Percentiles rank a stretch among this genome's conserved stretches.
Evolutionary conservation across 1,284 basidiomycete species (phyloP).

Genomic region (Cutaneotrichosporon curvatum): DNA sequence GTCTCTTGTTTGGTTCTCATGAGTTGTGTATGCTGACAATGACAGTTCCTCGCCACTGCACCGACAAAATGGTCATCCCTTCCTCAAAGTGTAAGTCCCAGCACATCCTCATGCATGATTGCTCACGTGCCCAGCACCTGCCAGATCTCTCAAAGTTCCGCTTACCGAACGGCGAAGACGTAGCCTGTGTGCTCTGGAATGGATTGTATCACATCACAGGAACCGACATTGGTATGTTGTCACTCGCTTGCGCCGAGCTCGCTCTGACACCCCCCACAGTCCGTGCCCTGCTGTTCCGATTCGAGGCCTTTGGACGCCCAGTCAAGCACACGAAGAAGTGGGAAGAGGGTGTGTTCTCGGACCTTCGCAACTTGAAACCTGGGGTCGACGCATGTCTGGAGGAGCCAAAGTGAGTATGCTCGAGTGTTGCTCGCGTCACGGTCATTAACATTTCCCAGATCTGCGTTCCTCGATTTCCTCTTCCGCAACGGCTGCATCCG

Average conservation of each 20-base stretch:
- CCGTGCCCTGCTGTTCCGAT: slow-evolving; percentile 76
- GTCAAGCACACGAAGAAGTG: slow-evolving; percentile 42
- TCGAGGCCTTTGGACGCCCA: slow-evolving; percentile 67
- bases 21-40: slow-evolving; percentile 53
- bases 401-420: slow-evolving; percentile 71
- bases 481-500: slow-evolving; percentile 93
- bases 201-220: slow-evolving; percentile 85
- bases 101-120: slow-evolving; percentile 6
- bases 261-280: slow-evolving; percentile 51
- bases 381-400: slow-evolving; percentile 82
- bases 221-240: slow-evolving; percentile 52
- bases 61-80: slow-evolving; percentile 43
- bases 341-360: slow-evolving; percentile 86
- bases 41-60: slow-evolving; percentile 74
- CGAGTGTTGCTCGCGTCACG: neutral
- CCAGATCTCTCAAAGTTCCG: slow-evolving; percentile 73
- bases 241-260: neutral
- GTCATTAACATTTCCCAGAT: slow-evolving; percentile 18
- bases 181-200: slow-evolving; percentile 83
- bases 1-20: slow-evolving; percentile 8
- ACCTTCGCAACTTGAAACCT: slow-evolving; percentile 82
- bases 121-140: slow-evolving; percentile 42
- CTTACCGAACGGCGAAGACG: slow-evolving; percentile 74
- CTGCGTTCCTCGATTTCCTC: slow-evolving; percentile 69
- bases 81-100: slow-evolving; percentile 9